Evolutionary conservation across 352 stramenopile species (phyloP), one percentile per base, ranked within the genome.

Genomic region (Phytopythium cucurbitacearum): DNA sequence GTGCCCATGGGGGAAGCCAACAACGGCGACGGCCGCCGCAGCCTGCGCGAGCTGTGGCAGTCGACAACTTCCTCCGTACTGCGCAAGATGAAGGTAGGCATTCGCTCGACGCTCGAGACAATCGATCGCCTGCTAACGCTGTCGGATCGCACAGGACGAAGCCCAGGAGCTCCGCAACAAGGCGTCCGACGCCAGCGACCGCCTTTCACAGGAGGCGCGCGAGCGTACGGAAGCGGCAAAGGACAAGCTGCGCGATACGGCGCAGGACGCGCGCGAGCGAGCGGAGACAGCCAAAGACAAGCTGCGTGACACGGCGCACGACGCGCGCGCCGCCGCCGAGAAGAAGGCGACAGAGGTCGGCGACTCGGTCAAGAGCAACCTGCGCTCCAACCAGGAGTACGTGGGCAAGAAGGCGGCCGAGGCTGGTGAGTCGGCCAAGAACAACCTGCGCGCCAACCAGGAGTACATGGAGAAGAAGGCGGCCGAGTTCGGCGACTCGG

Each of bases 391-490:
- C 48, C 56, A 73, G 51, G 41, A 67, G 44, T 57, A 71, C n/a
- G 53, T 71, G 51, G 57, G 54, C 44, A 57, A 67, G 39, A 65
- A 28, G 21, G 21, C 21, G 21, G 21, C 21, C 21, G 21, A 28
- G 21, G n/a, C n/a, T n/a, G n/a, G n/a, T n/a, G n/a, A 56, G 32
- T 64, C 48, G 3, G 46, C 78, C 42, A 39, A 73, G 13, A 56
- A 82, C 15, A 87, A 83, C 37, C 48, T 87, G 45, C 65, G 69
- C 53, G 63, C 46, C 36, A 85, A 87, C 48, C 56, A 73, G 51
- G 41, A 67, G 44, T 57, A 71, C n/a, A 54, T 71, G 51, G 57
- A 57, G 46, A 57, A 67, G 39, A 65, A 28, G 21, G 21, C 21
- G 21, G 21, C 21, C 21, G 21, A 28, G 21, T 28, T 28, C 21